These are phyloP conservation scores for Rutstroemia sp. DNA, from an alignment of 2,329 filamentous ascomycete genomes.

Conservation along the genomic window DNA sequence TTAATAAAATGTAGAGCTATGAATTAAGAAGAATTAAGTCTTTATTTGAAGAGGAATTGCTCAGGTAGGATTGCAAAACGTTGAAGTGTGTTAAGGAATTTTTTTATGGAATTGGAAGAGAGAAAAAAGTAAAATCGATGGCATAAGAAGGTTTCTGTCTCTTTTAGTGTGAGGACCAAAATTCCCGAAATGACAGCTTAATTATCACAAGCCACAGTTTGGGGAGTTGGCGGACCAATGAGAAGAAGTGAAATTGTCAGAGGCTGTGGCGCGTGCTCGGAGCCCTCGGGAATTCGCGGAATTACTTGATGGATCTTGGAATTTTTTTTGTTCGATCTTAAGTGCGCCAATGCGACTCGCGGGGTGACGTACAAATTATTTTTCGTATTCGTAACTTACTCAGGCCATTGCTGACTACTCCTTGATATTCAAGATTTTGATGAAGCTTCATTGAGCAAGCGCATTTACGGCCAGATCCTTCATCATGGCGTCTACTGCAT, in stretches of 20 bases:
- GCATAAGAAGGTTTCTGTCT: background rate
- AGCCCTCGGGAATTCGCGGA: conserved; percentile 2
- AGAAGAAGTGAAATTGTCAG: background rate
- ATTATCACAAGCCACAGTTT: conserved; percentile 3
- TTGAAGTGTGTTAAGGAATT: no score
- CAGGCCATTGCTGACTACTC: background rate
- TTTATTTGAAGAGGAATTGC: background rate
- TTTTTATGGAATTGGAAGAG: background rate
- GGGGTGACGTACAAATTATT: background rate
- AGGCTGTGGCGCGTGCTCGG: background rate
- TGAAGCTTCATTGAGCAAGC: no score
- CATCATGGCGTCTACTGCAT: conserved; percentile 33
- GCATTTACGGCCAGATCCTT: background rate
- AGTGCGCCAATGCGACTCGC: background rate
- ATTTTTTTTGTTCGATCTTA: background rate
- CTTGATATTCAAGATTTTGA: background rate
- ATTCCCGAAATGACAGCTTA: background rate
- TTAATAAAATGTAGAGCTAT: conserved; percentile 15
- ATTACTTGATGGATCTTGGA: background rate
- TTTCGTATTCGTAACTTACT: background rate
- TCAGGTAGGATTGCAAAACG: background rate
- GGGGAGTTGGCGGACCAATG: background rate
- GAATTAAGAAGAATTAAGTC: background rate
- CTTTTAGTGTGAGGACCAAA: background rate
- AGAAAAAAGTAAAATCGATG: conserved; percentile 1